A percentile compares a stretch with the other conserved stretches of the same genome.
Evolutionary conservation across 116 monocot genomes (phyloP).

Genomic region (Iris pallida): DNA sequence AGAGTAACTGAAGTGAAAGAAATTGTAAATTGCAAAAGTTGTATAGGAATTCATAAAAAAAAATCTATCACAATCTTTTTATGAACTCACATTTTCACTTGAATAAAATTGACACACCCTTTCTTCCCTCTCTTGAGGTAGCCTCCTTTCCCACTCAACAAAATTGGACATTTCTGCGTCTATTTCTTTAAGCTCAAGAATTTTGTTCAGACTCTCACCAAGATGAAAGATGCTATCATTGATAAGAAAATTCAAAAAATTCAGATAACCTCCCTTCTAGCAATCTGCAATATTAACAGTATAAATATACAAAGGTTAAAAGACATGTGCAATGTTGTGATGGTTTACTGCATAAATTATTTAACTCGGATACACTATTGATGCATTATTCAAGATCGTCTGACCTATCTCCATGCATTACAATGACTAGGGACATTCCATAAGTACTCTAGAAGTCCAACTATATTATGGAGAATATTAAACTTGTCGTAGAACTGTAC

Average conservation of each 20-base stretch:
- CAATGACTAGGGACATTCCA: slow-evolving; percentile 95
- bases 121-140: slow-evolving; percentile 90
- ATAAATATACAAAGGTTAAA: background rate
- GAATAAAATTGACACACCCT: slow-evolving; percentile 68
- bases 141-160: slow-evolving; percentile 80
- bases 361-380: background rate
- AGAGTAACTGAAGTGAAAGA: too few species aligned
- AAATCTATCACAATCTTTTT: background rate
- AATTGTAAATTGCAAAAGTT: too few species aligned
- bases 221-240: slow-evolving; percentile 99
- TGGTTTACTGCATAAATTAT: background rate
- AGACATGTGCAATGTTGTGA: background rate
- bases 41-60: too few species aligned
- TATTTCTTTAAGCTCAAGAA: slow-evolving; percentile 92
- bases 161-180: slow-evolving; percentile 90
- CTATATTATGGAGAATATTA: slow-evolving; percentile 93
- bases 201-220: slow-evolving; percentile 97
- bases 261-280: slow-evolving; percentile 96
- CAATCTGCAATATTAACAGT: slow-evolving; percentile 54
- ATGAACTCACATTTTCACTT: slow-evolving; percentile 74
- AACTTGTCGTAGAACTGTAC: slow-evolving; percentile 97
- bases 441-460: slow-evolving; percentile 88
- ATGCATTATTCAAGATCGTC: background rate
- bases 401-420: slow-evolving; percentile 74
- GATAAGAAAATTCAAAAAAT: slow-evolving; percentile 94